Conservation (phyloP, 257 asterid genomes). For the Prunella vulgaris region DNA sequence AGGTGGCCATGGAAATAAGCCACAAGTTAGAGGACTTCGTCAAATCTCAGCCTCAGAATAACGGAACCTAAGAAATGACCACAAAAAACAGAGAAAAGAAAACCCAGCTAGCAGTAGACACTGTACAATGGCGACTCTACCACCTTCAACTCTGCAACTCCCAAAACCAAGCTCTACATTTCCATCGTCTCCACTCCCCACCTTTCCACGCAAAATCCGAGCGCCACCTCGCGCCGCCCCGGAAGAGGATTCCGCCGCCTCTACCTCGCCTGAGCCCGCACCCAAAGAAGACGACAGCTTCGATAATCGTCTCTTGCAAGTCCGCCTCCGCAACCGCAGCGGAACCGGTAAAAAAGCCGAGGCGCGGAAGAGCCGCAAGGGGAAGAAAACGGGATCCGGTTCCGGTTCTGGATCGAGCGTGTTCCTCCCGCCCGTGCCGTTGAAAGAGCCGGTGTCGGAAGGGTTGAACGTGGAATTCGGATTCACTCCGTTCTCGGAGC, state of each 20-base stretch:
- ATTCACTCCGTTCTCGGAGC: conserved; percentile 80
- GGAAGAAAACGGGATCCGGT: conserved; percentile 51
- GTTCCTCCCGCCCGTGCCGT: conserved; percentile 77
- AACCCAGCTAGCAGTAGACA: neutral
- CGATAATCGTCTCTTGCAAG: conserved; percentile 64
- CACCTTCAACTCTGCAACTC: conserved; percentile 60
- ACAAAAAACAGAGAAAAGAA: neutral
- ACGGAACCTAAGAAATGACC: neutral
- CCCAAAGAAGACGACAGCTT: conserved; percentile 47
- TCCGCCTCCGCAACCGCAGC: conserved; percentile 72
- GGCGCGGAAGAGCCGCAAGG: conserved; percentile 56
- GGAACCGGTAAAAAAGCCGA: conserved; percentile 85
- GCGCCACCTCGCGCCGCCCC: conserved; percentile 52
- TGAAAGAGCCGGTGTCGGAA: conserved; percentile 62
- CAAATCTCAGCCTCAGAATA: conserved; percentile 25
- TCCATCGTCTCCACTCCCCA: conserved; percentile 33
- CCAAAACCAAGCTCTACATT: conserved; percentile 43
- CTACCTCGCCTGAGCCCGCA: conserved; percentile 33
- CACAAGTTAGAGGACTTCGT: no score
- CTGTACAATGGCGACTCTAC: conserved; percentile 63
- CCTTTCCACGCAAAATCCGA: conserved; percentile 17
- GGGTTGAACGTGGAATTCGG: conserved; percentile 90
- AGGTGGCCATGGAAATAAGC: neutral
- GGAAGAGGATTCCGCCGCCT: conserved; percentile 40
- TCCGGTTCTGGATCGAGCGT: conserved; percentile 51